Base-by-base conservation (phyloP, 257 asterid genomes). In the Forsythia viridissima region DNA sequence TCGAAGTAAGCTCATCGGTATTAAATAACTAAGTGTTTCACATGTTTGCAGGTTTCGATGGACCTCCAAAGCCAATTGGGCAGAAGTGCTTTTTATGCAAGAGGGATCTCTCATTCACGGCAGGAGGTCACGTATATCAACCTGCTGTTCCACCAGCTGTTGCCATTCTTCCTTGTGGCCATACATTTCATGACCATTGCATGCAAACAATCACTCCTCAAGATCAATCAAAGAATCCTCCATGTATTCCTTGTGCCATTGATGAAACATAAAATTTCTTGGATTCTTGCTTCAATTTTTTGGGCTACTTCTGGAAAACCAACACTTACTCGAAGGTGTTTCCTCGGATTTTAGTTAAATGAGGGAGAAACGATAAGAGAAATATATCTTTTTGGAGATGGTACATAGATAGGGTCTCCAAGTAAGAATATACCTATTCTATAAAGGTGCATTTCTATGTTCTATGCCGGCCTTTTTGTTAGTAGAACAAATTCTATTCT, bases 151-250 rank as follows among this genome's bases (percentile, higher is more conserved):
- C 84, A 16, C 98, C 93, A 13, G 72, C 88, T 2, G 87, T 82
- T 66, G 98, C 97, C 36, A 86, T 93, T 87, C 93, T 92, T 80
- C 87, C 97, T 6, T 93, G 98, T 36, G 94, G 97, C 75, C 98
- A 93, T 77, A 87, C 88, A 34, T 93, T 93, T 88, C 98, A 93
- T 67, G 97, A 91, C 75, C 85, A 84, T 63, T 93, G 98, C 89
- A 85, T 93, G 90, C 87, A 91, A 68, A 43, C 6, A n/a, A 92
- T 93, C 88, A 93, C 96, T 37, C 93, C 98, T 1, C 40, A 77
- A 77, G 93, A 86, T 73, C 92, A 87, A 70, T 69, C 61, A 8
- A 84, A 83, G 30, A 70, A 74, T 72, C 98, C 97, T 71, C 94
- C 96, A 34, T 93, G 98, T 87, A 91, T 93, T 78, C 97, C 98